phyloP scores from a whole-genome alignment of 768 basidiomycete genomes.

The Phanerochaete sordida region DNA sequence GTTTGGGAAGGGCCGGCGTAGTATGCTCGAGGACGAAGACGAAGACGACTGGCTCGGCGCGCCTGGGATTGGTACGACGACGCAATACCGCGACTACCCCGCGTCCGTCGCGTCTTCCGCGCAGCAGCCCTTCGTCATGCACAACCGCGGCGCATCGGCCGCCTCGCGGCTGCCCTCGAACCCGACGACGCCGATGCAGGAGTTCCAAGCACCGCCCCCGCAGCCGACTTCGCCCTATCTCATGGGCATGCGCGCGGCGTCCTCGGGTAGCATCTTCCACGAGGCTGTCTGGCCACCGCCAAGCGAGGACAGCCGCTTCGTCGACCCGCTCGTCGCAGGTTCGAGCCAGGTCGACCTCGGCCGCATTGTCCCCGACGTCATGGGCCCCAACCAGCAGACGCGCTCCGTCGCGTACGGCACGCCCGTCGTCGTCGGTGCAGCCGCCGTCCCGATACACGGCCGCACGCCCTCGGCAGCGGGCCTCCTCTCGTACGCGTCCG shows the following conservation, averaged over 20 bases:
- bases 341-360: constrained; percentile 22
- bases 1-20: constrained; percentile 21
- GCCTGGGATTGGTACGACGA: constrained; percentile 16
- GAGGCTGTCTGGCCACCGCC: constrained; percentile 29
- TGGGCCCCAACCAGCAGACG: constrained; percentile 17
- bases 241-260: constrained; percentile 21
- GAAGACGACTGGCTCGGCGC: constrained; percentile 22
- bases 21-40: constrained; percentile 25
- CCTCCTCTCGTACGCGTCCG: constrained; percentile 4
- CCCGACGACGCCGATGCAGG: constrained; percentile 9
- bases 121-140: neutral
- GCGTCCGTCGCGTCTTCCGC: constrained; percentile 13
- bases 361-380: constrained; percentile 26
- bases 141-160: neutral
- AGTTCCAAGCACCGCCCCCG: constrained; percentile 12
- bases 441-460: constrained; percentile 12
- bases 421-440: constrained; percentile 3
- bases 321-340: constrained; percentile 24
- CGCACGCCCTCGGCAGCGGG: constrained; percentile 16
- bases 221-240: constrained; percentile 18
- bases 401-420: neutral
- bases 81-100: constrained; percentile 22
- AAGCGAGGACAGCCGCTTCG: constrained; percentile 18
- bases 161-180: constrained; percentile 8
- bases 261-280: constrained; percentile 28